Percentiles rank a stretch among this genome's conserved stretches.
phyloP scores from a whole-genome alignment of 2,329 filamentous ascomycete genomes.

The Penicillium thymicola region DNA sequence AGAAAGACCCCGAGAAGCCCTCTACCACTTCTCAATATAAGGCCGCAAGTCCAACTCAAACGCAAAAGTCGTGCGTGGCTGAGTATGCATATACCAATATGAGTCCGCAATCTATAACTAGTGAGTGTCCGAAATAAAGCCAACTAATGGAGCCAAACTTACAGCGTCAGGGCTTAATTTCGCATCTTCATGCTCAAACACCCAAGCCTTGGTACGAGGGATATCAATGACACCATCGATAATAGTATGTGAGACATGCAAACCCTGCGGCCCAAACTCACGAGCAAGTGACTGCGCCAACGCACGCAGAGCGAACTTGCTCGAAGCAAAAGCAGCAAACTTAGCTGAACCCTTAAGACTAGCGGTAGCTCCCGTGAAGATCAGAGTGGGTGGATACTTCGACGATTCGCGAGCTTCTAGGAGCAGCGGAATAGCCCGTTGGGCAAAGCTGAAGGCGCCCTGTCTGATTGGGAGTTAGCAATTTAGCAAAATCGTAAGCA shows the following conservation, averaged over 20 bases:
- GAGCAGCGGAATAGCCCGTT: conserved; percentile 67
- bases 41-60: conserved; percentile 79
- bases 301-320: conserved; percentile 75
- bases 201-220: conserved; percentile 62
- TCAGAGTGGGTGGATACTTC: conserved; percentile 69
- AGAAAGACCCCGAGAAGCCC: background rate
- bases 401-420: conserved; percentile 53
- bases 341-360: conserved; percentile 68
- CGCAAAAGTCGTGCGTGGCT: conserved; percentile 74
- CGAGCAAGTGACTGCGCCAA: conserved; percentile 71
- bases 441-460: conserved; percentile 74
- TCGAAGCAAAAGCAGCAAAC: conserved; percentile 69
- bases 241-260: conserved; percentile 79
- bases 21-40: conserved; percentile 77
- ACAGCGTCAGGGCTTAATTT: conserved; percentile 75
- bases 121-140: conserved; percentile 4
- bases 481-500: background rate
- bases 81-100: conserved; percentile 81
- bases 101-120: conserved; percentile 70
- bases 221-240: conserved; percentile 86
- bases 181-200: conserved; percentile 56
- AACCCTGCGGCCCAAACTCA: conserved; percentile 79
- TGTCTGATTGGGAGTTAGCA: conserved; percentile 25
- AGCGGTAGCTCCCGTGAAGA: conserved; percentile 85
- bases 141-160: conserved; percentile 36